Evolutionary conservation across 352 stramenopile species (phyloP), one percentile per base, ranked within the genome.

Genomic region (Phytopythium sindhum): DNA sequence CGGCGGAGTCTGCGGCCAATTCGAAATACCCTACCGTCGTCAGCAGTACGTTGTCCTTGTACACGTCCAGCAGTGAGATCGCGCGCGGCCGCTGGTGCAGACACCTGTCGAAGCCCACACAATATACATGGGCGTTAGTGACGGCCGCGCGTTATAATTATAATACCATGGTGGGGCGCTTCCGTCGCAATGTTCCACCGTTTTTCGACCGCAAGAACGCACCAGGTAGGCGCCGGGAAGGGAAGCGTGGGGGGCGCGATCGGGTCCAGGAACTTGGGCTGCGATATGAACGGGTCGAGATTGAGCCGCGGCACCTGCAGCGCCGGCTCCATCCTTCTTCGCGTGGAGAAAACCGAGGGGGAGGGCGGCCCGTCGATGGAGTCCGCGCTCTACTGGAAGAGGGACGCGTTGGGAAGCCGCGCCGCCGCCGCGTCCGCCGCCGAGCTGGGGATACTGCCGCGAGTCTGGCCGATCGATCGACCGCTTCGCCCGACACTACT

Each of bases 31-130:
- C 39, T 65, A 94, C 84, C 63, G 84, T 93, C 2, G 75, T 81
- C 63, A 95, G 75, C 19, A 91, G 70, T 24, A 93, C 84, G 61
- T 95, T 80, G 57, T 85, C 78, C 64, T 95, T 95, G 73, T 88
- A 91, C 44, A 91, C 86, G 33, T 95, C 86, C 19, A 95, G 62
- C 26, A 95, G 60, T 1, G 84, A 78, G 47, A 95, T 80, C 0
- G 81, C 45, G 4, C 73, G 74, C 24, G 84, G 86, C 28, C 85
- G 80, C 26, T 86, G 64, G 47, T 81, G 72, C 53, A 84, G 17
- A 56, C 71, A 81, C 75, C 75, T 83, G 58, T 5, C 12, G 31
- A 7, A n/a, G n/a, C n/a, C n/a, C n/a, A n/a, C n/a, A n/a, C n/a
- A n/a, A n/a, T n/a, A n/a, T n/a, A n/a, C n/a, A n/a, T n/a, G n/a